Percentiles rank a stretch among this genome's conserved stretches.
phyloP scores from a whole-genome alignment of 2,329 filamentous ascomycete genomes.

The Neonectria magnoliae region DNA sequence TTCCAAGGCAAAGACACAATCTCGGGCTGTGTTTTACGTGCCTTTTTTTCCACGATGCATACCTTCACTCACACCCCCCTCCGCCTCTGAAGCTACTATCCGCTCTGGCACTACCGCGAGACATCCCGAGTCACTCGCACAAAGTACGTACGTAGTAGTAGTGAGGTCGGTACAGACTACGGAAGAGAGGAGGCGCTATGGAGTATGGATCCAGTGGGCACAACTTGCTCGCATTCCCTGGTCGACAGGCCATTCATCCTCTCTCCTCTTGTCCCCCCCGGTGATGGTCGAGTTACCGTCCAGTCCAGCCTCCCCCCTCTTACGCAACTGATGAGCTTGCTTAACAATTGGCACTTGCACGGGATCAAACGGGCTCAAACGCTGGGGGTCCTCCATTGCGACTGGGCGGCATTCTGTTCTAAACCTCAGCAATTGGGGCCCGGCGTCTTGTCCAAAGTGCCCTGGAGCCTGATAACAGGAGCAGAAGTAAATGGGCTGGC shows the following conservation, averaged over 20 bases:
- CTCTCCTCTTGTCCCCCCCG: constrained; percentile 6
- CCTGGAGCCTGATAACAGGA: constrained; percentile 31
- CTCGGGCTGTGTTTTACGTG: constrained; percentile 39
- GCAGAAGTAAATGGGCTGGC: constrained; percentile 27
- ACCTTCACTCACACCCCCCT: constrained; percentile 24
- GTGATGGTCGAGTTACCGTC: not conserved
- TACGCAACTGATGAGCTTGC: not conserved
- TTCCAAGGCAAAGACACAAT: constrained; percentile 40
- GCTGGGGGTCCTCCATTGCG: constrained; percentile 20
- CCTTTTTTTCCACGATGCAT: constrained; percentile 29
- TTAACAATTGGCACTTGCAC: constrained; percentile 7
- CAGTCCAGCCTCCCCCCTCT: constrained; percentile 1
- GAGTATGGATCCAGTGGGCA: constrained; percentile 27
- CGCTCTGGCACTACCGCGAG: constrained; percentile 38
- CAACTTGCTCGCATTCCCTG: constrained; percentile 24
- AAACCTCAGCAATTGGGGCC: constrained; percentile 32
- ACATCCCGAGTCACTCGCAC: constrained; percentile 39
- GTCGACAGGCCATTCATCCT: constrained; percentile 15
- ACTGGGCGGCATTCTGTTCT: constrained; percentile 34
- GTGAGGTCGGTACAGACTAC: constrained; percentile 11
- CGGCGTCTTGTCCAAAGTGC: constrained; percentile 27
- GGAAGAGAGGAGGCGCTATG: constrained; percentile 20
- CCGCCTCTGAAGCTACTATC: constrained; percentile 33
- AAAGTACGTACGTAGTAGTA: constrained; percentile 29
- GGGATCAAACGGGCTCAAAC: constrained; percentile 19